A percentile compares a stretch with the other conserved stretches of the same genome.
Evolutionary conservation across 306 rosid species (phyloP).

Genomic region (Cucurbita maxima): DNA sequence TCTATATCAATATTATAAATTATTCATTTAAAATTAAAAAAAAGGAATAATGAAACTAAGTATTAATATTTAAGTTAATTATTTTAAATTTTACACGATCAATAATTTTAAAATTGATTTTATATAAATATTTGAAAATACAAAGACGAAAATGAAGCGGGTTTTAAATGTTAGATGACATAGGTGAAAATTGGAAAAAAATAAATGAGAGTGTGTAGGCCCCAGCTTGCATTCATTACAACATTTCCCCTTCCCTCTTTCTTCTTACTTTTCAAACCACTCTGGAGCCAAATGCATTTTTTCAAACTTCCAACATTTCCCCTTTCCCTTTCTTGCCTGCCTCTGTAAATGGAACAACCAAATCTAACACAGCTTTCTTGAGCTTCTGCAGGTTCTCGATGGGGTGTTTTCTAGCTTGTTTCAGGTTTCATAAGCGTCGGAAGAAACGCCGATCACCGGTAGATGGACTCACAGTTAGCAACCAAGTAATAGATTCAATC

Average conservation of each 20-base stretch:
- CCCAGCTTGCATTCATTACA: slow-evolving; percentile 31
- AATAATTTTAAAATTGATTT: too few relatives aligned
- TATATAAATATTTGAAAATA: too few relatives aligned
- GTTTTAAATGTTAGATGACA: too few relatives aligned
- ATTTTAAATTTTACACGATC: too few relatives aligned
- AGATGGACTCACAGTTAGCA: slow-evolving; percentile 18
- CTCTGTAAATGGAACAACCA: not conserved
- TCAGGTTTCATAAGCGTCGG: slow-evolving; percentile 47
- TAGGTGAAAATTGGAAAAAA: too few relatives aligned
- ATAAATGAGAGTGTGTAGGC: not conserved
- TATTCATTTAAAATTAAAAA: too few relatives aligned
- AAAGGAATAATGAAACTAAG: too few relatives aligned
- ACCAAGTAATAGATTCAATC: slow-evolving; percentile 26
- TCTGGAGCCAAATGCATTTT: slow-evolving; percentile 55
- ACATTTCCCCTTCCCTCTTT: too few relatives aligned
- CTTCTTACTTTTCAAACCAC: slow-evolving; percentile 42
- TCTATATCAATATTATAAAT: too few relatives aligned
- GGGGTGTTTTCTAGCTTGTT: slow-evolving; percentile 85
- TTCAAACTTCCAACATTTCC: slow-evolving; percentile 16
- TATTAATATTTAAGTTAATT: too few relatives aligned
- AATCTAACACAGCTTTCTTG: not conserved
- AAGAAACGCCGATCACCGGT: slow-evolving; percentile 31
- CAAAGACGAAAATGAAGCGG: too few relatives aligned
- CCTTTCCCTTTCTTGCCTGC: not conserved
- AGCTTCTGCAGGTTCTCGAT: slow-evolving; percentile 2